These are phyloP conservation scores for Petrea volubilis DNA, from an alignment of 257 asterid genomes.

Conservation along the genomic window DNA sequence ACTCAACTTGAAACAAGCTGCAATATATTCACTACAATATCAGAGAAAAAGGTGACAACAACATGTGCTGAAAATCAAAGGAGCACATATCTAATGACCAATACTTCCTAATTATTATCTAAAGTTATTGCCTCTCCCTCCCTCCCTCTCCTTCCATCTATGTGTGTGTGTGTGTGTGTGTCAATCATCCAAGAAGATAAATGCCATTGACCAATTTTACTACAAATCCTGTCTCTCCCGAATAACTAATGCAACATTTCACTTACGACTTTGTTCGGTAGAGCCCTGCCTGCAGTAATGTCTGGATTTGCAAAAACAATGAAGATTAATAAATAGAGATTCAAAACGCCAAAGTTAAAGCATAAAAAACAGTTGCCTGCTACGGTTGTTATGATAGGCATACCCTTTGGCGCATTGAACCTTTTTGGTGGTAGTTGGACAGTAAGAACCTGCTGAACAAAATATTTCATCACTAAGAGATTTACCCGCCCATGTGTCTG, in stretches of 20 bases:
- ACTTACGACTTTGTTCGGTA: conserved; percentile 62
- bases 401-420: conserved; percentile 72
- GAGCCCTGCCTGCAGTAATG: conserved; percentile 94
- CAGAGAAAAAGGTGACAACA: conserved; percentile 28
- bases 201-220: no score
- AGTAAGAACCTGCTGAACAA: conserved; percentile 88
- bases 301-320: conserved; percentile 49
- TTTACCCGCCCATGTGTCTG: conserved; percentile 87
- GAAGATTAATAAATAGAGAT: conserved; percentile 24
- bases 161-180: no score
- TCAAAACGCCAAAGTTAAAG: conserved; percentile 11
- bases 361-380: conserved; percentile 17
- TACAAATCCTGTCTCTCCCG: no score
- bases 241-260: conserved; percentile 16
- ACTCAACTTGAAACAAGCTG: conserved; percentile 88
- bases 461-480: conserved; percentile 67
- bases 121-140: no score
- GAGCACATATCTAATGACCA: background rate
- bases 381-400: conserved; percentile 23
- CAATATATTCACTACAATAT: conserved; percentile 33
- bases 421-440: conserved; percentile 79
- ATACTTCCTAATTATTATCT: conserved; percentile 2
- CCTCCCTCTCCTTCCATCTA: no score
- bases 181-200: no score
- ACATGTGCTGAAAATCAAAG: conserved; percentile 5